Evolutionary conservation across 345 rosid genomes (phyloP).

Genomic region (Heritiera littoralis): DNA sequence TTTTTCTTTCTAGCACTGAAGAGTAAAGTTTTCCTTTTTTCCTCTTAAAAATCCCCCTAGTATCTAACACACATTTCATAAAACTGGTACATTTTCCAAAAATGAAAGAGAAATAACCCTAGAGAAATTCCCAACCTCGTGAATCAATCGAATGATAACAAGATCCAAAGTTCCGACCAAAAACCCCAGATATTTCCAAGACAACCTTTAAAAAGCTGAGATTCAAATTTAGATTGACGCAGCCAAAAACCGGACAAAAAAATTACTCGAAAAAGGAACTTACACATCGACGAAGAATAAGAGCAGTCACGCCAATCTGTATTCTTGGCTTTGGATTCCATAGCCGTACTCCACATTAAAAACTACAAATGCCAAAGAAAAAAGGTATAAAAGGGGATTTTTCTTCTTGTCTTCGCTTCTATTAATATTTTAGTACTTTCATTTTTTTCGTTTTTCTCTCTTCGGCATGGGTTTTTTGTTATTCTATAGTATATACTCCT

Average conservation of each 20-base stretch:
- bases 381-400: not conserved
- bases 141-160: not conserved
- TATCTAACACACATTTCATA: conserved; percentile 6
- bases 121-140: conserved; percentile 11
- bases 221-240: not conserved
- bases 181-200: conserved; percentile 15
- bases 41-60: not conserved
- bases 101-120: conserved; percentile 15
- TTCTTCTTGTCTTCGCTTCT: not conserved
- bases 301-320: not conserved
- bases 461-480: not conserved
- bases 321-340: conserved; percentile 13
- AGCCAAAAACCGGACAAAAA: not conserved
- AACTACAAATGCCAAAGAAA: not conserved
- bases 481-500: not conserved
- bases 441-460: not conserved
- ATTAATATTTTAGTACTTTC: not conserved
- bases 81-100: conserved; percentile 21
- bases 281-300: conserved; percentile 18
- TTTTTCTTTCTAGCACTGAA: not conserved
- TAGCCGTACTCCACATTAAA: conserved; percentile 8
- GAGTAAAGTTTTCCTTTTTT: not conserved
- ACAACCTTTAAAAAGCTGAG: conserved; percentile 4
- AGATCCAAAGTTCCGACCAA: conserved; percentile 14
- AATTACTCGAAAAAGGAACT: not conserved